phyloP scores from a whole-genome alignment of 495 filamentous ascomycete species.

The Hyaloscypha variabilis region DNA sequence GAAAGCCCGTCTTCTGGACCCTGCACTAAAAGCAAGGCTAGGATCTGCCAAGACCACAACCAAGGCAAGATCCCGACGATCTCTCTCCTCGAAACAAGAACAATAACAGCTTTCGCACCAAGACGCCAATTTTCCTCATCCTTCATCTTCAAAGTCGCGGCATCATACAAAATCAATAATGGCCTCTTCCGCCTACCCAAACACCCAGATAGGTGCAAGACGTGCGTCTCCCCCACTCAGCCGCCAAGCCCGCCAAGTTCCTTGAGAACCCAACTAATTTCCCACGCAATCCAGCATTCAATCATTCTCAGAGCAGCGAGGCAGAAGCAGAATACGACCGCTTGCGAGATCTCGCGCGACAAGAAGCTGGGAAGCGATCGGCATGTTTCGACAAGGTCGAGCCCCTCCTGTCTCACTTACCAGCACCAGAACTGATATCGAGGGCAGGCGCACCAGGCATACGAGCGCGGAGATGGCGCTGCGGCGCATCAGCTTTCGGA shows the following conservation, averaged over 20 bases:
- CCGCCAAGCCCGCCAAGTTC: constrained; percentile 3
- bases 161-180: neutral
- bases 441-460: constrained; percentile 73
- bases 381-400: constrained; percentile 71
- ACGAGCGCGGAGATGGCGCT: constrained; percentile 76
- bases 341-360: constrained; percentile 78
- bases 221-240: neutral
- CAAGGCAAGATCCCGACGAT: neutral
- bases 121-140: neutral
- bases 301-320: constrained; percentile 65
- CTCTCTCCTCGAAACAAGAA: neutral
- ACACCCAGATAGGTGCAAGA: constrained; percentile 2
- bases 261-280: constrained; percentile 2
- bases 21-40: constrained; percentile 7
- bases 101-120: neutral
- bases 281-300: constrained; percentile 65
- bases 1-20: neutral
- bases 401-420: neutral
- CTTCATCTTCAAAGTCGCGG: neutral
- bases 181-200: constrained; percentile 11
- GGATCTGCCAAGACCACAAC: neutral
- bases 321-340: constrained; percentile 91
- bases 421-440: constrained; percentile 10
- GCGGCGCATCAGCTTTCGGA: constrained; percentile 78
- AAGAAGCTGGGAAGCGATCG: constrained; percentile 73